phyloP scores from a whole-genome alignment of 192 early-diverging fungal species.

The Coemansia sp. region DNA sequence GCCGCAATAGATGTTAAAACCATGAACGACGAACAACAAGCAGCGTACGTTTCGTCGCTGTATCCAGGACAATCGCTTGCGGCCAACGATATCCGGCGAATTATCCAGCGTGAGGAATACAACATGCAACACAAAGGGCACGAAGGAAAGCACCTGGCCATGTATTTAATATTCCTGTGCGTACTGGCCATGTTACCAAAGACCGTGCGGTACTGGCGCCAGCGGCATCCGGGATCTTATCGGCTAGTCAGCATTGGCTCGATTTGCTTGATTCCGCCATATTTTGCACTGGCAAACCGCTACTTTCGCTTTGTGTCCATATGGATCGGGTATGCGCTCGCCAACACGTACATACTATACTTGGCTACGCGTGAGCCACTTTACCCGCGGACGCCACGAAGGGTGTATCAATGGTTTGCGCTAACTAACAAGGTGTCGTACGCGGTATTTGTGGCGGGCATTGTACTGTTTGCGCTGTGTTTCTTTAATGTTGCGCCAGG shows the following conservation, averaged over 20 bases:
- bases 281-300: slow-evolving; percentile 36
- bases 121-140: slow-evolving; percentile 33
- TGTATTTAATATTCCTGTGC: slow-evolving; percentile 44
- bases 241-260: slow-evolving; percentile 42
- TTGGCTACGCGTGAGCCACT: slow-evolving; percentile 41
- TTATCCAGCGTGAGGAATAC: slow-evolving; percentile 28
- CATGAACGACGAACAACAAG: slow-evolving; percentile 21
- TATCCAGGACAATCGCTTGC: slow-evolving; percentile 28
- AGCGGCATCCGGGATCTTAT: slow-evolving; percentile 36
- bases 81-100: slow-evolving; percentile 14
- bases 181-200: slow-evolving; percentile 41
- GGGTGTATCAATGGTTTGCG: slow-evolving; percentile 52
- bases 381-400: slow-evolving; percentile 35
- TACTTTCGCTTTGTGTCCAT: slow-evolving; percentile 39
- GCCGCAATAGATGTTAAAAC: slow-evolving; percentile 1
- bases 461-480: slow-evolving; percentile 29
- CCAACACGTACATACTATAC: slow-evolving; percentile 36
- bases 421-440: slow-evolving; percentile 49
- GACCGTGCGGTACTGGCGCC: slow-evolving; percentile 39
- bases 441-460: slow-evolving; percentile 29
- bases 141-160: slow-evolving; percentile 33
- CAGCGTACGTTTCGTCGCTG: slow-evolving; percentile 22
- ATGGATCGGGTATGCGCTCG: slow-evolving; percentile 34
- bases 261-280: slow-evolving; percentile 45
- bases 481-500: slow-evolving; percentile 44